A percentile compares a stretch with the other conserved stretches of the same genome.
These are phyloP conservation scores for Nephelium lappaceum DNA, from an alignment of 345 rosid genomes.

Conservation along the genomic window DNA sequence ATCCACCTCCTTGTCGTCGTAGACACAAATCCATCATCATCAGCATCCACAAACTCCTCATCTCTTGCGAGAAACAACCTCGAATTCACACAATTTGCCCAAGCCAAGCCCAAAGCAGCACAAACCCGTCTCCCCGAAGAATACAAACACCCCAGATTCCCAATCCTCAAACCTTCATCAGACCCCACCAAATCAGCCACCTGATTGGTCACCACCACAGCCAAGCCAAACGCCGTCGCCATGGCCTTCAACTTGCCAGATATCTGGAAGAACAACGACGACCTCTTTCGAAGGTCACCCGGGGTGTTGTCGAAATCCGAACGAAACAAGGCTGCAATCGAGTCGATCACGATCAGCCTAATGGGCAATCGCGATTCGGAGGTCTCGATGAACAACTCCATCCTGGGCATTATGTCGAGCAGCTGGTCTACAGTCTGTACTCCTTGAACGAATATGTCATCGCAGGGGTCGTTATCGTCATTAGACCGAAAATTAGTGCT, in stretches of 20 bases:
- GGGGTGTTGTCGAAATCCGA: constrained; percentile 83
- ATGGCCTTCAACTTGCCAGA: constrained; percentile 67
- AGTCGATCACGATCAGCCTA: constrained; percentile 79
- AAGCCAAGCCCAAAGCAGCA: constrained; percentile 78
- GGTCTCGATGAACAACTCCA: constrained; percentile 46
- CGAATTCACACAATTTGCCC: constrained; percentile 87
- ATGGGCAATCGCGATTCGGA: constrained; percentile 52
- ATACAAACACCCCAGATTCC: constrained; percentile 61
- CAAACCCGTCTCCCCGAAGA: constrained; percentile 74
- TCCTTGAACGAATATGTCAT: constrained; percentile 56
- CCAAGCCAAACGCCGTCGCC: constrained; percentile 65
- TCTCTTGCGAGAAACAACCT: constrained; percentile 67
- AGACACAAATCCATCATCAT: constrained; percentile 22
- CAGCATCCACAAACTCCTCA: constrained; percentile 39
- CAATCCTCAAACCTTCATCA: constrained; percentile 61
- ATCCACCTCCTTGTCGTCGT: constrained; percentile 47
- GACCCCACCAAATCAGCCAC: constrained; percentile 71
- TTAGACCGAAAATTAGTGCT: constrained; percentile 38
- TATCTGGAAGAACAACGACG: constrained; percentile 74
- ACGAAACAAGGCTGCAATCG: constrained; percentile 83
- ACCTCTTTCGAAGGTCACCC: constrained; percentile 62
- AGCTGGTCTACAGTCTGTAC: constrained; percentile 66
- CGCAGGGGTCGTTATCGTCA: constrained; percentile 52
- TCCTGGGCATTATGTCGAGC: constrained; percentile 71
- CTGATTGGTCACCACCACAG: constrained; percentile 82